Evolutionary conservation across 495 filamentous ascomycete genomes (phyloP), one percentile per base, ranked within the genome.

Genomic region (Pyronema omphalodes): DNA sequence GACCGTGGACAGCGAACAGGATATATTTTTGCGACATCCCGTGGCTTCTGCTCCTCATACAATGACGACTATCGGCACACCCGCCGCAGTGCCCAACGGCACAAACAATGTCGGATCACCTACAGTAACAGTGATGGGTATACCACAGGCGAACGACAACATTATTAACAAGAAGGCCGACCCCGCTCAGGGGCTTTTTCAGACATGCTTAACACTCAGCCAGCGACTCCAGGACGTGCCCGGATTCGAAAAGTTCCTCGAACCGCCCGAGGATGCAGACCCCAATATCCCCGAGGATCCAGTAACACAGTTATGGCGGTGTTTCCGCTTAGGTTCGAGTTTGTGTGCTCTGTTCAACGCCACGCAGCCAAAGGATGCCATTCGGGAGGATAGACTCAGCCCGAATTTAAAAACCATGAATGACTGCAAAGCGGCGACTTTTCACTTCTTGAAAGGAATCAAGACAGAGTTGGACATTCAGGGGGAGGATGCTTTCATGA

Each of bases 161-260:
- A 93, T 98, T 68, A 93, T 96, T 72, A 98, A 96, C 68, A 82
- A 84, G 64, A 80, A 77, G 55, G 93, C 88, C 67, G 88, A 91
- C 64, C 83, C 86, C 58, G 81, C 82, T 52, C 76, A 79, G 44
- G 94, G 88, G 17, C 79, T 98, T 34, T 98, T 93, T 63, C 91
- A 96, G 68, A 94, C 88, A 66, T 95, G 93, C 68, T 75, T 91
- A 53, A 78, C 80, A 54, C 71, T 96, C 46, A 82, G 82, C 67
- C 77, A 79, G 67, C 76, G 93, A 54, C 71, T 98, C 52, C 76
- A 78, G 37, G 78, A 81, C 59, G 85, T 98, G 17, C 88, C 88
- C 2, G 80, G 74, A 18, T 95, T 95, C 65, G 80, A 87, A 55
- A 67, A 68, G 8, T 81, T 83, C 61, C 65, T 93, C 52, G 67